phyloP scores from a whole-genome alignment of 2,329 filamentous ascomycete species.

The Aspergillus floridensis region DNA sequence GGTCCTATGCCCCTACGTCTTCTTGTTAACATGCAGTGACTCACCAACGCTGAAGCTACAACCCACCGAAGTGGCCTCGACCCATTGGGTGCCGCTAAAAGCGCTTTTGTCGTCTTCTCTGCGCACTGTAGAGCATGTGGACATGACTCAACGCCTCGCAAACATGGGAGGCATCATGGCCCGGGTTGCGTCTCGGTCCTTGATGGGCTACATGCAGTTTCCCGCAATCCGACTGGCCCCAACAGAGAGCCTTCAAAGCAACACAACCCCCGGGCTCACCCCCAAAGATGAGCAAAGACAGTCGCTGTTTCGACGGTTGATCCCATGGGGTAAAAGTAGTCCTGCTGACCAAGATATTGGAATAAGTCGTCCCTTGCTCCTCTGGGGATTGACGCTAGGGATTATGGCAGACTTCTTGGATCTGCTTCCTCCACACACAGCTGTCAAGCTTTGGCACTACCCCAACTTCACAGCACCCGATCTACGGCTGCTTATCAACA shows the following conservation, averaged over 20 bases:
- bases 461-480: slow-evolving; percentile 66
- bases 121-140: slow-evolving; percentile 62
- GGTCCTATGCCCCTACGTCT: slow-evolving; percentile 68
- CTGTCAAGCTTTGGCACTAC: slow-evolving; percentile 63
- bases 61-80: slow-evolving; percentile 65
- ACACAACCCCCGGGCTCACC: slow-evolving; percentile 52
- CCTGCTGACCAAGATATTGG: slow-evolving; percentile 32
- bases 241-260: slow-evolving; percentile 60
- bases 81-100: slow-evolving; percentile 66
- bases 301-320: slow-evolving; percentile 27
- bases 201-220: slow-evolving; percentile 66
- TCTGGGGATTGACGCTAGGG: slow-evolving; percentile 68
- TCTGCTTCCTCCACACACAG: slow-evolving; percentile 61
- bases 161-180: slow-evolving; percentile 55
- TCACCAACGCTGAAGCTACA: slow-evolving; percentile 61
- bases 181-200: slow-evolving; percentile 54
- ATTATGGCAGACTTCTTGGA: slow-evolving; percentile 67
- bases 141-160: slow-evolving; percentile 61
- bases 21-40: slow-evolving; percentile 57
- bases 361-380: slow-evolving; percentile 51
- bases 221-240: slow-evolving; percentile 63
- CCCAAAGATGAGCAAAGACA: slow-evolving; percentile 27
- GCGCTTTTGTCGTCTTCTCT: slow-evolving; percentile 59
- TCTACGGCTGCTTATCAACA: slow-evolving; percentile 57
- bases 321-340: slow-evolving; percentile 27